Conservation (phyloP, 176 grass and related monocot species). For the Juncus inflexus region DNA sequence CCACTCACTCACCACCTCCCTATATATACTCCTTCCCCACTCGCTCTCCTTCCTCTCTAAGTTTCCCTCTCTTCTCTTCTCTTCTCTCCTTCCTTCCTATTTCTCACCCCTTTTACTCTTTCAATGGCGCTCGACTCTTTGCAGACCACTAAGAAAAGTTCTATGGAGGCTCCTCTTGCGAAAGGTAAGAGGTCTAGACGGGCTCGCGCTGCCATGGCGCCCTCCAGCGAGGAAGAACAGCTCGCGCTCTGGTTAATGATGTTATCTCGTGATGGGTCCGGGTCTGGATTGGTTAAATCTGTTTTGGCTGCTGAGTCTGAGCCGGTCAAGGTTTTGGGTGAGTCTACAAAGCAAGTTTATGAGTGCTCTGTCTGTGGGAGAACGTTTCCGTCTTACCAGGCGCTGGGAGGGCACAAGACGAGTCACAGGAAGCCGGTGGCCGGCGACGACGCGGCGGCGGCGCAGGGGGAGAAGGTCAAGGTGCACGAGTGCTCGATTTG, state of each 20-base stretch:
- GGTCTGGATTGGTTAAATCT: not conserved
- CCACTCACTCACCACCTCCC: constrained; percentile 35
- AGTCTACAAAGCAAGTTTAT: constrained; percentile 27
- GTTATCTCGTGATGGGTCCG: constrained; percentile 46
- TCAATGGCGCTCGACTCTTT: constrained; percentile 42
- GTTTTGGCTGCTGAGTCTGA: not conserved
- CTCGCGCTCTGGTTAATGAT: constrained; percentile 47
- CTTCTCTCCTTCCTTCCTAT: constrained; percentile 20
- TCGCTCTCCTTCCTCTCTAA: constrained; percentile 32
- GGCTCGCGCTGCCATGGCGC: not conserved
- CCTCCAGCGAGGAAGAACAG: constrained; percentile 48
- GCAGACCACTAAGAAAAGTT: constrained; percentile 18
- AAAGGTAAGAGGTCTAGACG: constrained; percentile 36
- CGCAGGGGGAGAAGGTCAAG: constrained; percentile 25
- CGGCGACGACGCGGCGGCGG: not conserved
- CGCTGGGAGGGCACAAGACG: constrained; percentile 83
- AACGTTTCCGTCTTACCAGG: constrained; percentile 70
- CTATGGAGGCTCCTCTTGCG: constrained; percentile 30
- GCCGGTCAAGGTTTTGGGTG: not conserved
- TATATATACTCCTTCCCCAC: constrained; percentile 24
- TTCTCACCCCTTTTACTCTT: not conserved
- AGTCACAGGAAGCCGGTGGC: constrained; percentile 50
- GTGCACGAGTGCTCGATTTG: constrained; percentile 63
- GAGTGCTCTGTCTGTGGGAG: constrained; percentile 65
- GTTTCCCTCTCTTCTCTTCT: constrained; percentile 16